These are phyloP conservation scores for Phytophthora multivora DNA, from an alignment of 352 stramenopile genomes.

Conservation along the genomic window DNA sequence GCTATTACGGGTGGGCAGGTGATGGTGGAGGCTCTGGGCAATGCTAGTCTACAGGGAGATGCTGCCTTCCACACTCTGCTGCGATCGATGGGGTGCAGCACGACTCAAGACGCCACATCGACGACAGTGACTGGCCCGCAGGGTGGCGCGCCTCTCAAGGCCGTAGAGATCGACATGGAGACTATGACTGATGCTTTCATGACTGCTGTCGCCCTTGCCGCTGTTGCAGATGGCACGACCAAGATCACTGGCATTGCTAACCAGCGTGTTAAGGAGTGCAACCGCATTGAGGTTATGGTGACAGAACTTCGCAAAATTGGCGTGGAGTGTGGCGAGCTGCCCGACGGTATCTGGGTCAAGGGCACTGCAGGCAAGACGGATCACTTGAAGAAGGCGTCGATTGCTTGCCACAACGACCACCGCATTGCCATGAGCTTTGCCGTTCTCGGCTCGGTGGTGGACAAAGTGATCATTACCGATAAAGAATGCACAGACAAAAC, in stretches of 20 bases:
- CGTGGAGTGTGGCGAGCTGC: conserved; percentile 76
- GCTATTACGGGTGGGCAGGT: conserved; percentile 96
- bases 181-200: conserved; percentile 99
- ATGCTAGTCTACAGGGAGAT: conserved; percentile 94
- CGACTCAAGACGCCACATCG: conserved; percentile 57
- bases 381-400: conserved; percentile 60
- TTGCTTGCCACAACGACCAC: conserved; percentile 97
- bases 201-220: conserved; percentile 94
- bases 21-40: conserved; percentile 94
- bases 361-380: conserved; percentile 56
- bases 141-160: conserved; percentile 71
- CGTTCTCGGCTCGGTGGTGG: conserved; percentile 90
- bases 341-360: conserved; percentile 82
- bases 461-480: conserved; percentile 96
- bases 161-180: conserved; percentile 96
- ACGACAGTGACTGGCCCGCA: conserved; percentile 82
- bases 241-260: conserved; percentile 98
- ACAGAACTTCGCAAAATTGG: conserved; percentile 96
- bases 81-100: conserved; percentile 79
- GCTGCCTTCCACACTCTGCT: conserved; percentile 93
- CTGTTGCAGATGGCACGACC: conserved; percentile 95
- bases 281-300: conserved; percentile 98
- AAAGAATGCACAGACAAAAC: conserved; percentile 98
- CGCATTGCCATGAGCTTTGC: conserved; percentile 99
- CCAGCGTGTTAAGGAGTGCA: conserved; percentile 98